These are phyloP conservation scores for Hemerocallis citrina DNA, from an alignment of 106 monocot genomes.

Conservation along the genomic window DNA sequence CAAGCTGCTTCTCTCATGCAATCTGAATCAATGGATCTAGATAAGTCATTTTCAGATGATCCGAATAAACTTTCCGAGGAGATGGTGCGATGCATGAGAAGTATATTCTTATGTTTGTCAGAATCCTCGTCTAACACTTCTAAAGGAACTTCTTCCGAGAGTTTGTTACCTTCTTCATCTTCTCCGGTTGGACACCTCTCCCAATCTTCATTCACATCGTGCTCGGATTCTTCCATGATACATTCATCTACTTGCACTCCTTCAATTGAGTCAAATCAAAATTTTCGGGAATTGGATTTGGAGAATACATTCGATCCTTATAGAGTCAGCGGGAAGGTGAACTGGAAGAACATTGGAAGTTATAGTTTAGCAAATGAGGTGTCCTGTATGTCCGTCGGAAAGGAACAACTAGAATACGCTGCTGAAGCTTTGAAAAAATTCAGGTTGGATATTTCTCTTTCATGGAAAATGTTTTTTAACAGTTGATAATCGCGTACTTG, in stretches of 20 bases:
- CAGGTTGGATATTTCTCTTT: slow-evolving; percentile 40
- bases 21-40: slow-evolving; percentile 9
- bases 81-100: slow-evolving; percentile 66
- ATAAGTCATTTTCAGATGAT: slow-evolving; percentile 7
- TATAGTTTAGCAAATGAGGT: slow-evolving; percentile 60
- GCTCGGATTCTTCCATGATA: slow-evolving; percentile 37
- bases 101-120: slow-evolving; percentile 52
- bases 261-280: slow-evolving; percentile 17
- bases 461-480: background rate
- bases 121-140: slow-evolving; percentile 29
- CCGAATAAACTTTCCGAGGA: slow-evolving; percentile 67
- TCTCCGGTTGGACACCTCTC: slow-evolving; percentile 35
- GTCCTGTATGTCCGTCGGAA: slow-evolving; percentile 85
- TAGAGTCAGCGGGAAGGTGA: slow-evolving; percentile 49
- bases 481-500: background rate
- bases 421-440: slow-evolving; percentile 66
- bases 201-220: slow-evolving; percentile 28
- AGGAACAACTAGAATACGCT: slow-evolving; percentile 83
- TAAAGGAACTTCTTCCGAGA: slow-evolving; percentile 18
- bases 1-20: slow-evolving; percentile 11
- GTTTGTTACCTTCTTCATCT: slow-evolving; percentile 21
- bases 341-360: slow-evolving; percentile 41
- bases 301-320: slow-evolving; percentile 53
- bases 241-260: slow-evolving; percentile 21
- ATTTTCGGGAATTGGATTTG: slow-evolving; percentile 10